Percentiles rank a stretch among this genome's conserved stretches.
Conservation (phyloP, 2,329 filamentous ascomycete genomes). For the Mycosphaerelloides madeirae region DNA sequence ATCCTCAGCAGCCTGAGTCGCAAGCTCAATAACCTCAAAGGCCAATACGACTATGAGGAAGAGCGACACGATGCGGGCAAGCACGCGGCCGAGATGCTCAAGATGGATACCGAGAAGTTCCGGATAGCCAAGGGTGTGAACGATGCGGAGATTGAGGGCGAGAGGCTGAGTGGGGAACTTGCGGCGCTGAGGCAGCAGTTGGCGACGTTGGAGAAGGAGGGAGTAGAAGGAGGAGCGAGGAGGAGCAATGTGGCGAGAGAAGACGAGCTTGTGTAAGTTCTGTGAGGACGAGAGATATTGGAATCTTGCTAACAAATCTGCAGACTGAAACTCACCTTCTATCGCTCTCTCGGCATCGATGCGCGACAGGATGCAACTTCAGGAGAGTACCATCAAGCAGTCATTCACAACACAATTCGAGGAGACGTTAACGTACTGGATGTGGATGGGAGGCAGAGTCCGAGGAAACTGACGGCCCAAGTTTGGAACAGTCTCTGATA, state of each 20-base stretch:
- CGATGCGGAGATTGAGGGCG: conserved; percentile 90
- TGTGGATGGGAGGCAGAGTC: conserved; percentile 79
- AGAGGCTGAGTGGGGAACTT: conserved; percentile 75
- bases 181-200: conserved; percentile 69
- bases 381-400: conserved; percentile 78
- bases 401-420: conserved; percentile 78
- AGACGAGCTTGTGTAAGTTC: conserved; percentile 46
- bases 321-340: conserved; percentile 79
- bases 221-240: conserved; percentile 66
- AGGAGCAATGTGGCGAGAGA: conserved; percentile 39
- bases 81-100: conserved; percentile 78
- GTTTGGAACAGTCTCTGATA: conserved; percentile 81
- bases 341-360: conserved; percentile 84
- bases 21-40: conserved; percentile 66
- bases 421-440: conserved; percentile 94
- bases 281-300: background rate
- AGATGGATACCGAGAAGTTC: conserved; percentile 90
- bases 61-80: conserved; percentile 68
- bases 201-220: conserved; percentile 80
- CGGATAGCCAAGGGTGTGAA: conserved; percentile 85
- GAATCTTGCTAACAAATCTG: background rate
- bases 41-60: conserved; percentile 73
- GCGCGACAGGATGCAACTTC: conserved; percentile 68
- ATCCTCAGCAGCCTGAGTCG: conserved; percentile 60
- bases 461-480: conserved; percentile 90